phyloP scores from a whole-genome alignment of 2,329 filamentous ascomycete genomes.

The Monosporascus sp. region DNA sequence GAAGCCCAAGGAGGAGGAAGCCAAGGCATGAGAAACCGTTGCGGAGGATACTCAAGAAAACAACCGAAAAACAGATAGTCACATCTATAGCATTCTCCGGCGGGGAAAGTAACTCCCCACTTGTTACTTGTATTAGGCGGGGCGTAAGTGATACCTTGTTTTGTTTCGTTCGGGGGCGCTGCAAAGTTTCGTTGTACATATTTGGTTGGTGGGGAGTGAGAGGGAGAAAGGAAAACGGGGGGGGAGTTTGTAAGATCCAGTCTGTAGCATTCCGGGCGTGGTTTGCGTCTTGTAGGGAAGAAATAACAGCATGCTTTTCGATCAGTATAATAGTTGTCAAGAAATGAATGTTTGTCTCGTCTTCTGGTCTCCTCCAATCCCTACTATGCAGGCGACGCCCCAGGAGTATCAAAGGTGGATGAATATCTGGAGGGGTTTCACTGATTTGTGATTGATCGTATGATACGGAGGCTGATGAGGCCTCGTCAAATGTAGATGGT shows the following conservation, averaged over 20 bases:
- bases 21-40: slow-evolving; percentile 1
- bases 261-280: too few species aligned
- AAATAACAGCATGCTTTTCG: too few species aligned
- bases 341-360: too few species aligned
- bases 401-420: background rate
- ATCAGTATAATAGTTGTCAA: too few species aligned
- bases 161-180: background rate
- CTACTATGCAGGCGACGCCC: too few species aligned
- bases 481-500: slow-evolving; percentile 1
- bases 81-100: too few species aligned
- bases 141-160: slow-evolving; percentile 22
- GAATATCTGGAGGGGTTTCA: background rate
- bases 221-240: background rate
- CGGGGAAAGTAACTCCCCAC: background rate
- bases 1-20: slow-evolving; percentile 2
- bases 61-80: background rate
- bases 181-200: too few species aligned
- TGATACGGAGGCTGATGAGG: background rate
- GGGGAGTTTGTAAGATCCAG: background rate
- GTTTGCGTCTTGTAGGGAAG: too few species aligned
- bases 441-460: background rate
- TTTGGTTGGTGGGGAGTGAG: background rate
- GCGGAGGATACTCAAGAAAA: background rate
- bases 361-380: too few species aligned
- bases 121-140: slow-evolving; percentile 14